phyloP scores from a whole-genome alignment of 192 early-diverging fungal genomes.

The Coemansia sp. region DNA sequence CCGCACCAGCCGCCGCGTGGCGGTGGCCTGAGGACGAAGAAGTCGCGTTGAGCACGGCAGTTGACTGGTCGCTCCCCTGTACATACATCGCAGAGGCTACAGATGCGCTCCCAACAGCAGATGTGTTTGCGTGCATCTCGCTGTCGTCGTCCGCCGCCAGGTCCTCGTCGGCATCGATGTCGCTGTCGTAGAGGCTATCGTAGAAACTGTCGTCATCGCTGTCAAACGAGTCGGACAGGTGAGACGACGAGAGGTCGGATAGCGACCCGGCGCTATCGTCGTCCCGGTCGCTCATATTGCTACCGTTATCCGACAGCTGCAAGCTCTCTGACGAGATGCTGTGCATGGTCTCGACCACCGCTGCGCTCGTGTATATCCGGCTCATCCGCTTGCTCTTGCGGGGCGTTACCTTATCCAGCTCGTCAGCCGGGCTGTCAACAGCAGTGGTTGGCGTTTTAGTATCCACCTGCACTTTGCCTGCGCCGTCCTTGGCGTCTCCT shows the following conservation, averaged over 20 bases:
- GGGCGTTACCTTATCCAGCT: not conserved
- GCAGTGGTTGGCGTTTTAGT: not conserved
- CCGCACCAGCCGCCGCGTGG: not conserved
- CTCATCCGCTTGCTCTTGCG: slow-evolving; percentile 27
- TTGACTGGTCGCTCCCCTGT: slow-evolving; percentile 10
- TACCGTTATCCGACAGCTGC: slow-evolving; percentile 25
- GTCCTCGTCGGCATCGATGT: slow-evolving; percentile 35
- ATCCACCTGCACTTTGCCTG: not conserved
- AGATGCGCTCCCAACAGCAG: not conserved
- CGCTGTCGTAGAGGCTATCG: slow-evolving; percentile 43
- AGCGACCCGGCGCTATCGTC: slow-evolving; percentile 21
- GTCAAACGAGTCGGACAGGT: slow-evolving; percentile 34
- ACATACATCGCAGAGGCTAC: slow-evolving; percentile 4
- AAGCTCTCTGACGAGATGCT: slow-evolving; percentile 36
- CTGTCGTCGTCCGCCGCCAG: slow-evolving; percentile 33
- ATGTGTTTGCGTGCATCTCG: slow-evolving; percentile 8
- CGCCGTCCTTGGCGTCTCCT: not conserved
- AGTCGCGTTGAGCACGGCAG: not conserved
- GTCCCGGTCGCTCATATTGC: slow-evolving; percentile 14
- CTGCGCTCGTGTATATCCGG: slow-evolving; percentile 17
- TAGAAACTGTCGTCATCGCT: slow-evolving; percentile 47
- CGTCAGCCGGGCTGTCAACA: not conserved
- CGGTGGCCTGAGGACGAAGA: not conserved
- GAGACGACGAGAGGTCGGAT: slow-evolving; percentile 26
- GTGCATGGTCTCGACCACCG: slow-evolving; percentile 14